Percentiles rank a stretch among this genome's conserved stretches.
phyloP scores from a whole-genome alignment of 2,329 filamentous ascomycete species.

The Colletotrichum cordylinicola region DNA sequence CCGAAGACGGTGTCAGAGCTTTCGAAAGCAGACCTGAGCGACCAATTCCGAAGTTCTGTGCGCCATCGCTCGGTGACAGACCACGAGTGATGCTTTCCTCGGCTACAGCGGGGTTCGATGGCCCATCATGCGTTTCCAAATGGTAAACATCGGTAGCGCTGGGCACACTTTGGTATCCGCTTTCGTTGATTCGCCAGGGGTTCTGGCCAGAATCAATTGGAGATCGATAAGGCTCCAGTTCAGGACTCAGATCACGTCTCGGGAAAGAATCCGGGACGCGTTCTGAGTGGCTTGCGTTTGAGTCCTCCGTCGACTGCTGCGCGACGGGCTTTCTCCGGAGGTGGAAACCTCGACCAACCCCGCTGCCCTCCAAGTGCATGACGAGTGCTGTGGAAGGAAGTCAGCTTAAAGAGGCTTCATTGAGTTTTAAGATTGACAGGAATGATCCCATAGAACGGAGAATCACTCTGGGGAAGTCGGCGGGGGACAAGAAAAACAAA shows the following conservation, averaged over 20 bases:
- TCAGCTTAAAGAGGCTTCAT: neutral
- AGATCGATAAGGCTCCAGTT: neutral
- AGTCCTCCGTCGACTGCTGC: neutral
- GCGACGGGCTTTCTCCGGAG: neutral
- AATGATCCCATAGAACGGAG: neutral
- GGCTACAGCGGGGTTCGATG: too few species aligned
- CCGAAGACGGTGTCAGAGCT: rapidly evolving
- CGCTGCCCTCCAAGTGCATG: neutral
- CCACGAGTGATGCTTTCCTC: neutral
- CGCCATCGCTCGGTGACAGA: rapidly evolving
- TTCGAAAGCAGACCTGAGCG: rapidly evolving
- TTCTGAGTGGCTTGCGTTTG: neutral
- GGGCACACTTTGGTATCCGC: neutral
- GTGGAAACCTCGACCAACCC: neutral
- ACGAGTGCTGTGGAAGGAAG: neutral
- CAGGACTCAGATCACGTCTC: neutral
- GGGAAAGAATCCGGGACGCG: neutral
- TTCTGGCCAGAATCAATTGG: rapidly evolving
- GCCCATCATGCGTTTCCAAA: neutral
- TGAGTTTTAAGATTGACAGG: neutral
- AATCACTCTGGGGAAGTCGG: neutral
- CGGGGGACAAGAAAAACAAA: too few species aligned
- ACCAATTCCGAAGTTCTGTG: rapidly evolving
- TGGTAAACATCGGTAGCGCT: neutral
- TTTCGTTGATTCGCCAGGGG: neutral